Conservation (phyloP, 495 filamentous ascomycete genomes). For the Penicillium tannophilum region DNA sequence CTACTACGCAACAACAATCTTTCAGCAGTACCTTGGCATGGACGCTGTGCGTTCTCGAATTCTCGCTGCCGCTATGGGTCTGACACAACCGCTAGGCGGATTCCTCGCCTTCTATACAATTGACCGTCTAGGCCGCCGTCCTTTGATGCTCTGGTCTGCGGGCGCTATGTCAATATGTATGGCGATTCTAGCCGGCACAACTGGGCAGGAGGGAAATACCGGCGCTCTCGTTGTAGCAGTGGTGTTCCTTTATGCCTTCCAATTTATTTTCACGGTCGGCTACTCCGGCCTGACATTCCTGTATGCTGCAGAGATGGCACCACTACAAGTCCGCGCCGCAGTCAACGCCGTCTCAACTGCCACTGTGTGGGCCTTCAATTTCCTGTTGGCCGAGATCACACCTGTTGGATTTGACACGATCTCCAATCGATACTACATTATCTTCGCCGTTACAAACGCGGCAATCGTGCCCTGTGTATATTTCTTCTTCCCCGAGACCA, state of each 20-base stretch:
- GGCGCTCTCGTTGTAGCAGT: slow-evolving; percentile 4
- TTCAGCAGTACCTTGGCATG: slow-evolving; percentile 57
- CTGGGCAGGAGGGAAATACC: slow-evolving; percentile 17
- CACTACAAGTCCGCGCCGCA: slow-evolving; percentile 64
- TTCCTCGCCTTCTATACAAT: slow-evolving; percentile 77
- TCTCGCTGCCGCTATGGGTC: slow-evolving; percentile 75
- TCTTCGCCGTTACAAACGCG: slow-evolving; percentile 47
- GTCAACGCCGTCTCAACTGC: slow-evolving; percentile 64
- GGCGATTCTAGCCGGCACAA: slow-evolving; percentile 55
- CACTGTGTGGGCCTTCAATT: slow-evolving; percentile 62
- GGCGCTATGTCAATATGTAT: slow-evolving; percentile 62
- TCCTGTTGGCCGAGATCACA: slow-evolving; percentile 46
- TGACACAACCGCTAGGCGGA: slow-evolving; percentile 74
- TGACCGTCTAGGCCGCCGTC: slow-evolving; percentile 70
- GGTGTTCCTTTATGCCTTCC: slow-evolving; percentile 31
- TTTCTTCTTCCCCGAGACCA: slow-evolving; percentile 44
- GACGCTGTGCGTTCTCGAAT: slow-evolving; percentile 80
- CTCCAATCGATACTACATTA: slow-evolving; percentile 47
- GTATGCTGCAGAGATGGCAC: slow-evolving; percentile 63
- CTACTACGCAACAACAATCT: slow-evolving; percentile 26
- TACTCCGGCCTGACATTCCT: slow-evolving; percentile 71
- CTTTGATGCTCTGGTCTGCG: slow-evolving; percentile 60
- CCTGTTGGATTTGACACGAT: slow-evolving; percentile 48
- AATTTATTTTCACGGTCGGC: slow-evolving; percentile 47
- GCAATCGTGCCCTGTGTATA: slow-evolving; percentile 13